These are phyloP conservation scores for Blakeslea trispora DNA, from an alignment of 371 early-diverging fungal species.

Conservation along the genomic window DNA sequence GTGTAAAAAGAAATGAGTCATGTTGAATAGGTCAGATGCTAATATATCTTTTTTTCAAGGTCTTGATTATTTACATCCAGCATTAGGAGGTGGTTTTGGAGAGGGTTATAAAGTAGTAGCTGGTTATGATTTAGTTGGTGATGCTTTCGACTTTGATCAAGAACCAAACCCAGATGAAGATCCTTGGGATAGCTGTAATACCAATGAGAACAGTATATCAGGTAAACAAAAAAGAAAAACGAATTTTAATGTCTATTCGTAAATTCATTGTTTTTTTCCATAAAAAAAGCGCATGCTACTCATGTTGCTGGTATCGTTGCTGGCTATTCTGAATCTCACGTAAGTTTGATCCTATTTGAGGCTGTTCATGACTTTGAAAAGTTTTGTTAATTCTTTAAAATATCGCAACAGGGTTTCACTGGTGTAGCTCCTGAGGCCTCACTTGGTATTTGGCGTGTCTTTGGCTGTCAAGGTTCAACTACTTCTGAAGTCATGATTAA, in stretches of 20 bases:
- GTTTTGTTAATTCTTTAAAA: neutral
- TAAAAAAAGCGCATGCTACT: conserved; percentile 61
- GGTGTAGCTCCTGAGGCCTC: conserved; percentile 71
- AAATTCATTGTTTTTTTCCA: too few relatives aligned
- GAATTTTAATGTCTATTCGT: neutral
- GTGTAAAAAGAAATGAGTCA: neutral
- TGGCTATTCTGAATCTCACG: conserved; percentile 42
- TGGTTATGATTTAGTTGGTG: conserved; percentile 67
- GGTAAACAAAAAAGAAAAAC: conserved; percentile 11
- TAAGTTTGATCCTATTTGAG: too few relatives aligned
- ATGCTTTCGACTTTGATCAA: conserved; percentile 40
- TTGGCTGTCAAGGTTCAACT: conserved; percentile 53
- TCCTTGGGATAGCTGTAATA: conserved; percentile 45
- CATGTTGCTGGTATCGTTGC: conserved; percentile 70
- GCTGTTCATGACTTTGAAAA: too few relatives aligned
- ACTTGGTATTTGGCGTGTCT: conserved; percentile 57
- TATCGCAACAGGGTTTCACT: conserved; percentile 35
- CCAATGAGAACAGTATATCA: conserved; percentile 25
- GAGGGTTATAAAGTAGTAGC: conserved; percentile 54
- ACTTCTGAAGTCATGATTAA: conserved; percentile 55
- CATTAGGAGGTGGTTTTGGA: conserved; percentile 73
- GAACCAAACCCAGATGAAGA: conserved; percentile 34
- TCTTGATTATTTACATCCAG: conserved; percentile 69
- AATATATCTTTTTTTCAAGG: conserved; percentile 27
- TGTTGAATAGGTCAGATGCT: neutral